Evolutionary conservation across 2,329 filamentous ascomycete species (phyloP).

Genomic region (Biscogniauxia sp.): DNA sequence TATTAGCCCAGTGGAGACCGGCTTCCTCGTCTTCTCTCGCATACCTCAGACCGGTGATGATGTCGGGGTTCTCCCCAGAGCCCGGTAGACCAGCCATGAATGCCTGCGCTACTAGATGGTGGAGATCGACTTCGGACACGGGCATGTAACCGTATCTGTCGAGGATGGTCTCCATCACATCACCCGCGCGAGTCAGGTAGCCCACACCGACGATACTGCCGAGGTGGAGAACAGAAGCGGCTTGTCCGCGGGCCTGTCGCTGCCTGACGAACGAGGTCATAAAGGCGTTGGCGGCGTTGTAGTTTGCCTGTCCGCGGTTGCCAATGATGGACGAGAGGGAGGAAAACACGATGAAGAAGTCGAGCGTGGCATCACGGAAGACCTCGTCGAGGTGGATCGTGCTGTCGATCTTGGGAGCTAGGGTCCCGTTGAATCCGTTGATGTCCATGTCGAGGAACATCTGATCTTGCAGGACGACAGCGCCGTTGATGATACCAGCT

Average conservation of each 20-base stretch:
- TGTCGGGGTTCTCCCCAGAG: too few relatives aligned
- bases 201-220: conserved; percentile 3
- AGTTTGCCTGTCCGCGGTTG: conserved; percentile 6
- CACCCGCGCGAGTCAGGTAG: neutral
- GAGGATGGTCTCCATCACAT: too few relatives aligned
- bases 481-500: conserved; percentile 36
- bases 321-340: neutral
- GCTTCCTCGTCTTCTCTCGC: too few relatives aligned
- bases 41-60: too few relatives aligned
- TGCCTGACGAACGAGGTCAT: conserved; percentile 3
- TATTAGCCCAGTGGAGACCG: too few relatives aligned
- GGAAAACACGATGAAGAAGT: conserved; percentile 10
- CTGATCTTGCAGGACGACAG: conserved; percentile 37
- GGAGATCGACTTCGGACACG: neutral
- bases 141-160: too few relatives aligned
- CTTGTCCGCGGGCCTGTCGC: neutral
- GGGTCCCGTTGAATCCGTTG: neutral
- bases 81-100: too few relatives aligned
- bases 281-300: conserved; percentile 7
- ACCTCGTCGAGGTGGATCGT: conserved; percentile 4
- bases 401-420: conserved; percentile 6
- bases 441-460: conserved; percentile 4
- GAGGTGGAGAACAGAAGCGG: conserved; percentile 2
- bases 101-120: neutral
- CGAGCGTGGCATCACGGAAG: neutral